These are phyloP conservation scores for Neonectria hederae DNA, from an alignment of 2,329 filamentous ascomycete species.

Conservation along the genomic window DNA sequence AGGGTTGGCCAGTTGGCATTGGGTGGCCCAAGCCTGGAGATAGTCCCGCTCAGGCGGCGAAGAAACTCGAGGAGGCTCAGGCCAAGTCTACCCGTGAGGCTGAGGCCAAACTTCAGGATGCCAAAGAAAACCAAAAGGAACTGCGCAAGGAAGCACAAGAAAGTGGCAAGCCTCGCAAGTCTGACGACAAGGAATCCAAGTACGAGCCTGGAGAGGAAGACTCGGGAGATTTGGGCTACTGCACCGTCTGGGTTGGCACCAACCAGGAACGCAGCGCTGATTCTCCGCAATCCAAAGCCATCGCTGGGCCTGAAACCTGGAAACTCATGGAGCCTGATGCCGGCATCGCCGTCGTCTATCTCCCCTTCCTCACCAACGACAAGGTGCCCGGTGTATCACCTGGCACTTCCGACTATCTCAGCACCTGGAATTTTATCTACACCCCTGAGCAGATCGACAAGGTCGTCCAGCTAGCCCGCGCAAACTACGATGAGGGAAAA, in stretches of 20 bases:
- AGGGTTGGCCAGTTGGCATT: conserved; percentile 94
- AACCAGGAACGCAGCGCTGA: conserved; percentile 74
- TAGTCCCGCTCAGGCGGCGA: conserved; percentile 65
- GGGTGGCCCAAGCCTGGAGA: conserved; percentile 82
- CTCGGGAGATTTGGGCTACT: conserved; percentile 79
- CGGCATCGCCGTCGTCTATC: conserved; percentile 89
- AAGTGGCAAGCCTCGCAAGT: conserved; percentile 36
- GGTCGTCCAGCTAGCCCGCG: conserved; percentile 81
- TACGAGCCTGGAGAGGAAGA: conserved; percentile 55
- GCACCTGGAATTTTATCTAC: conserved; percentile 98
- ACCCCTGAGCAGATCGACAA: conserved; percentile 88
- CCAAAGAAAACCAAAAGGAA: conserved; percentile 58
- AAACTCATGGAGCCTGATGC: conserved; percentile 76
- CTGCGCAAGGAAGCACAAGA: conserved; percentile 39
- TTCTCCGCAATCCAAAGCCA: conserved; percentile 60
- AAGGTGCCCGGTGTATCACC: conserved; percentile 86
- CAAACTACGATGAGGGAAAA: conserved; percentile 86
- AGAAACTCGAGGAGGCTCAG: conserved; percentile 74
- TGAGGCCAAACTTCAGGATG: conserved; percentile 69
- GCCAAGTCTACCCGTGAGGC: conserved; percentile 68
- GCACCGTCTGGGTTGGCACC: conserved; percentile 93
- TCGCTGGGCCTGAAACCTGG: conserved; percentile 73
- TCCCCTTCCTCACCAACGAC: conserved; percentile 86
- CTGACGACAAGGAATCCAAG: conserved; percentile 46
- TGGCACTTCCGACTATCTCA: conserved; percentile 83